These are phyloP conservation scores for Umbilicaria muhlenbergii DNA, from an alignment of 495 filamentous ascomycete species.

Conservation along the genomic window DNA sequence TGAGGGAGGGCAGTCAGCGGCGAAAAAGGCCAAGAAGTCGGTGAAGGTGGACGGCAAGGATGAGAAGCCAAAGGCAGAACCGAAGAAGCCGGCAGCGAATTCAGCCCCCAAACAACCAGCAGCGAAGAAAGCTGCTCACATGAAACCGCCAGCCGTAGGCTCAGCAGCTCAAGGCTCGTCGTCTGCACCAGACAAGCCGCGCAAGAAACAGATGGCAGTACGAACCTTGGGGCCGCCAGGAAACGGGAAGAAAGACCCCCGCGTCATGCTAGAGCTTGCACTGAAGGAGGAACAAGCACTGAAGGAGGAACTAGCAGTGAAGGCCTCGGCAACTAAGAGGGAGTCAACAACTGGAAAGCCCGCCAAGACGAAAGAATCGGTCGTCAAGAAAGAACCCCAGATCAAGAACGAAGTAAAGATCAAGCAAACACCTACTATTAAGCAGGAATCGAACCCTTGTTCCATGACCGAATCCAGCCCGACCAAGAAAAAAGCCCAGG, in stretches of 20 bases:
- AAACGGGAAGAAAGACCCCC: too few relatives aligned
- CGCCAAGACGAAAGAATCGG: conserved; percentile 11
- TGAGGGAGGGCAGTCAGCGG: background rate
- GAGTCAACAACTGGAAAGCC: background rate
- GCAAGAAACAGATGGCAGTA: too few relatives aligned
- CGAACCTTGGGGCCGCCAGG: too few relatives aligned
- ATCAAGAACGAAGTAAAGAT: background rate
- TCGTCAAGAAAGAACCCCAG: conserved; percentile 5
- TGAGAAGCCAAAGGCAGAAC: conserved; percentile 20
- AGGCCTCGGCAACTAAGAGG: background rate
- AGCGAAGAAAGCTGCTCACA: too few relatives aligned
- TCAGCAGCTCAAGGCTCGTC: too few relatives aligned
- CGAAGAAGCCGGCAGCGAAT: conserved; percentile 1
- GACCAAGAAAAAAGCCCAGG: conserved; percentile 1
- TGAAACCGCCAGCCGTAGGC: too few relatives aligned
- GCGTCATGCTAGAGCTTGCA: background rate
- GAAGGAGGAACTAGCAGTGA: background rate
- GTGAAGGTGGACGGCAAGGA: conserved; percentile 4
- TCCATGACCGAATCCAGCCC: too few relatives aligned
- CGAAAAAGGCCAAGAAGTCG: background rate
- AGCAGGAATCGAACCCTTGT: too few relatives aligned
- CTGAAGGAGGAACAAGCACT: background rate
- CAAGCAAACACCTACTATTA: conserved; percentile 1
- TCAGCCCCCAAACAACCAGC: background rate
- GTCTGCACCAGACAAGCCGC: too few relatives aligned